Evolutionary conservation across 2,329 filamentous ascomycete species (phyloP), one percentile per base, ranked within the genome.

Genomic region (Colletotrichum liaoningense): DNA sequence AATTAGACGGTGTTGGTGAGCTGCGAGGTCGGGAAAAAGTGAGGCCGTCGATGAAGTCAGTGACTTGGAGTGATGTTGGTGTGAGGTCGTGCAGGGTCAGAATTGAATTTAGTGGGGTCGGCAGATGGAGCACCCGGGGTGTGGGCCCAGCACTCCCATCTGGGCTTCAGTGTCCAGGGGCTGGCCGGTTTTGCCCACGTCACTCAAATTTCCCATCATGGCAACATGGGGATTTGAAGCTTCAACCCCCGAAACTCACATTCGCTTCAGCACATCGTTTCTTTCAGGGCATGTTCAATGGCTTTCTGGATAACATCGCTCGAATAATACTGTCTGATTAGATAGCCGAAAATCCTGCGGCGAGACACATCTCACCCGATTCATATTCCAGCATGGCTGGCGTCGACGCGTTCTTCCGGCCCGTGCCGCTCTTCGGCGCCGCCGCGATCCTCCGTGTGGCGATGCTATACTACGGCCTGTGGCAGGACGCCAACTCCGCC

Each of bases 401-500:
- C 63, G 78, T 86, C 59, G 83, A 86, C 68, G 77, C 79, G 19
- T 63, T 76, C 63, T 76, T 76, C 71, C 77, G 78, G 69, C 84
- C 85, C 1, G 46, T 80, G 8, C 86, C 88, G 9, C 87, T 93
- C 78, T 91, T 93, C 81, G 75, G 84, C 66, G 81, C 89, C 14
- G 87, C 90, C 63, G 85, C 92, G 67, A 78, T 92, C 60, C 89
- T 99, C 28, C 94, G 97, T 74, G 80, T 90, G 6, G 81, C 86
- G 38, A 91, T 99, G 75, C 89, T 98, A 63, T 81, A 97, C 79
- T 98, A 98, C 82, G 96, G 97, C 72, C 90, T 95, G 74, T 95
- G 94, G 87, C 97, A 99, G 85, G 97, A 99, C 84, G 93, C 94
- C 73, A 89, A 95, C 84, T 97, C 95, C 8, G 92, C 96, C 16